Base-by-base conservation (phyloP, 2,329 filamentous ascomycete species). In the Aspergillus piperis region DNA sequence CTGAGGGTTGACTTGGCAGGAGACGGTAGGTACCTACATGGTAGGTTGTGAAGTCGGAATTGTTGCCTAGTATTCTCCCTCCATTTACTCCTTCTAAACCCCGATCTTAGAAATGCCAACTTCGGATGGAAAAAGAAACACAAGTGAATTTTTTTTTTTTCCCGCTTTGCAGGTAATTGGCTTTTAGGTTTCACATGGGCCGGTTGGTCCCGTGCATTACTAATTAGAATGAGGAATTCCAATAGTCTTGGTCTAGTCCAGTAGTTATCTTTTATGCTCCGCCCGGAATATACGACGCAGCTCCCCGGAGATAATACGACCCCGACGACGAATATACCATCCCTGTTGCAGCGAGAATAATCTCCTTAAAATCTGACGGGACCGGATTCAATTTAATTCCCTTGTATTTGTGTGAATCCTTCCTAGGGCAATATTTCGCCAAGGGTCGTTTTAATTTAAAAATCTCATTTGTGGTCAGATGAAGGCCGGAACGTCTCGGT, bases 401-500 rank as follows among this genome's bases (percentile, higher is more conserved):
- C 21, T 7, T n/a, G 17, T 27, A 15, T 8, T 27, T n/a, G 25
- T n/a, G n/a, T 13, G 32, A 50, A 32, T 50, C 11, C 25, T 30
- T 19, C 8, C 3, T 11, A 32, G 47, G 47, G 47, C n/a, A n/a
- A 25, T 27, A 17, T 17, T n/a, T 27, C 47, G 47, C 47, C 30
- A 50, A 50, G n/a, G 7, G 7, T 15, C 13, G 47, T 10, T 36
- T 36, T 50, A 32, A 50, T 50, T 30, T 30, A 32, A 30, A 30
- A 50, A 15, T 13, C 10, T 27, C 47, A 50, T 50, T 50, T 27
- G 25, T 32, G 47, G 47, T 50, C 47, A 50, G 47, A 30, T n/a
- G 47, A 50, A 55, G 53, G 53, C 53, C 53, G 53, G 53, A 55
- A 55, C 53, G 53, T 55, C 53, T 41, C 53, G 53, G 53, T 55